Evolutionary conservation across 78 protist genomes (phyloP).

Genomic region (Dictyostelium brefeldianum): DNA sequence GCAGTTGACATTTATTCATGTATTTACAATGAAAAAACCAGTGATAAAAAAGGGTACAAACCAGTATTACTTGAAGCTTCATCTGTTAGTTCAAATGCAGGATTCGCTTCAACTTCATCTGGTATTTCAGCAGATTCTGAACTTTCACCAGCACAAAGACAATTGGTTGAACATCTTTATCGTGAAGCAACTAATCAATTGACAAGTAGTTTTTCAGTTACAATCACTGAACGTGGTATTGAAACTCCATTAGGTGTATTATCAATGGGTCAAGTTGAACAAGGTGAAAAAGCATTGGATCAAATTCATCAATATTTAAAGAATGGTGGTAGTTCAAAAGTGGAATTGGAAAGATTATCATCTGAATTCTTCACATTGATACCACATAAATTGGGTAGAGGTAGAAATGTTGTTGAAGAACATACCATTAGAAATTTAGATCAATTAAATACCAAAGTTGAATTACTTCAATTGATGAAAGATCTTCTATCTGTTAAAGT

Average conservation of each 20-base stretch:
- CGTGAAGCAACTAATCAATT: slow-evolving; percentile 55
- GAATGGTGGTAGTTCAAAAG: background rate
- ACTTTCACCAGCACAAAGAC: background rate
- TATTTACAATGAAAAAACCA: slow-evolving; percentile 59
- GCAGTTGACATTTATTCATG: slow-evolving; percentile 1
- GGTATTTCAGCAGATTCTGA: background rate
- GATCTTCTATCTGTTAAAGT: slow-evolving; percentile 53
- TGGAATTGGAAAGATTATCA: background rate
- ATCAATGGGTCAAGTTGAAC: slow-evolving; percentile 50
- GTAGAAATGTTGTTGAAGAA: background rate
- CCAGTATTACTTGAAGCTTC: slow-evolving; percentile 10
- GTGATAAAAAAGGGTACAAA: slow-evolving; percentile 56
- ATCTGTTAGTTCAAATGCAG: background rate
- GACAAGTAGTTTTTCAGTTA: slow-evolving; percentile 34
- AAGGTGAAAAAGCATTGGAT: background rate
- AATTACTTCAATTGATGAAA: slow-evolving; percentile 76
- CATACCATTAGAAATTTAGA: slow-evolving; percentile 38
- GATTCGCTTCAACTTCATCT: background rate
- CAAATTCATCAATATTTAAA: slow-evolving; percentile 30
- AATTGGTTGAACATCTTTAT: slow-evolving; percentile 9
- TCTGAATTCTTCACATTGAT: slow-evolving; percentile 66
- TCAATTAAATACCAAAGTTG: slow-evolving; percentile 32
- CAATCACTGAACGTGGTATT: slow-evolving; percentile 47
- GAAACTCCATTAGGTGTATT: slow-evolving; percentile 72
- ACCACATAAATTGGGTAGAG: slow-evolving; percentile 67